These are phyloP conservation scores for Debaryomyces sp. DNA, from an alignment of 1,139 yeast genomes.

Conservation along the genomic window DNA sequence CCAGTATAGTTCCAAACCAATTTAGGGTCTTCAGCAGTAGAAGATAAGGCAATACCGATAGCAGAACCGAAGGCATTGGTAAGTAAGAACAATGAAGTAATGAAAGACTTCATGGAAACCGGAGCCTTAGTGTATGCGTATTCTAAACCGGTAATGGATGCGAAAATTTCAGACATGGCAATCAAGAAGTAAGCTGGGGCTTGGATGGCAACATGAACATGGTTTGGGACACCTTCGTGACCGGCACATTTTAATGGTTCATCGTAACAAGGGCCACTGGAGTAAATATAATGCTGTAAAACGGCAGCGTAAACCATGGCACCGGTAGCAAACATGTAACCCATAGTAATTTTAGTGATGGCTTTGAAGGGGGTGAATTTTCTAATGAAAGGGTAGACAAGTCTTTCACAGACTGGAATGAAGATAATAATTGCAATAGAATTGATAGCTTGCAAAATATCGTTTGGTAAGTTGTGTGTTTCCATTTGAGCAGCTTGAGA, in stretches of 20 bases:
- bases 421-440: slow-evolving; percentile 63
- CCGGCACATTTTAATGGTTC: slow-evolving; percentile 46
- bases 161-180: slow-evolving; percentile 65
- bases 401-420: slow-evolving; percentile 59
- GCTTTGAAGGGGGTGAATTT: slow-evolving; percentile 63
- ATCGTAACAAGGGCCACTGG: slow-evolving; percentile 77
- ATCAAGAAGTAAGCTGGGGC: slow-evolving; percentile 65
- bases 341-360: slow-evolving; percentile 71
- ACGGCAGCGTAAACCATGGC: slow-evolving; percentile 84
- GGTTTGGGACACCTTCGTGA: slow-evolving; percentile 44
- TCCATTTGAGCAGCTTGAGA: slow-evolving; percentile 70
- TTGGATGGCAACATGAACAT: slow-evolving; percentile 63
- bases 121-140: slow-evolving; percentile 76
- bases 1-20: slow-evolving; percentile 69
- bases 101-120: slow-evolving; percentile 62
- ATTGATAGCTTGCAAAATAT: slow-evolving; percentile 63
- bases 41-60: slow-evolving; percentile 69
- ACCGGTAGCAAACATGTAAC: slow-evolving; percentile 70
- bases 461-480: slow-evolving; percentile 66
- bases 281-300: slow-evolving; percentile 73
- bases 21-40: slow-evolving; percentile 68
- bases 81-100: slow-evolving; percentile 62
- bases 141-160: slow-evolving; percentile 67
- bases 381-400: slow-evolving; percentile 59
- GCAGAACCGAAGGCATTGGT: slow-evolving; percentile 73